Percentiles rank a stretch among this genome's conserved stretches.
phyloP scores from a whole-genome alignment of 345 rosid species.

The Gossypium ekmanianum region DNA sequence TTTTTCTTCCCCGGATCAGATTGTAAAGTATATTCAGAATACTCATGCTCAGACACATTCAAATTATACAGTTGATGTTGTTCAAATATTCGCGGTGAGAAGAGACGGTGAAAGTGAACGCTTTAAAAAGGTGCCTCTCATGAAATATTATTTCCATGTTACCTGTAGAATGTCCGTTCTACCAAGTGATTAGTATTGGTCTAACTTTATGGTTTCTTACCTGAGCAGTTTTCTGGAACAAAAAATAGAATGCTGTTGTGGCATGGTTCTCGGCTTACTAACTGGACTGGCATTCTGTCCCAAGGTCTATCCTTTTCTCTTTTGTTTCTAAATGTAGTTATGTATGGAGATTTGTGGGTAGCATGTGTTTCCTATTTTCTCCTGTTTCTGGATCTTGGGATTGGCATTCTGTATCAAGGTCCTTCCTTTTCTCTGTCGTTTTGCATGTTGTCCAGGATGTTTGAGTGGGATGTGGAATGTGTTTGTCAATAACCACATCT shows the following conservation, averaged over 20 bases:
- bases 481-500: constrained; percentile 11
- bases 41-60: constrained; percentile 93
- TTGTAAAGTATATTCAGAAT: constrained; percentile 65
- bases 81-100: constrained; percentile 60
- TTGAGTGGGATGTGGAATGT: neutral
- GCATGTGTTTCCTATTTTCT: neutral
- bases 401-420: constrained; percentile 92
- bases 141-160: neutral
- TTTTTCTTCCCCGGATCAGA: constrained; percentile 33
- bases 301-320: constrained; percentile 52
- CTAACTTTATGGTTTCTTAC: constrained; percentile 1
- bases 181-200: neutral
- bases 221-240: constrained; percentile 50
- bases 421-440: constrained; percentile 16
- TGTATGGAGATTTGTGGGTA: neutral
- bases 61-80: constrained; percentile 55
- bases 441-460: neutral
- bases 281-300: constrained; percentile 96
- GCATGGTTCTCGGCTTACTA: constrained; percentile 95
- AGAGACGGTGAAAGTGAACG: constrained; percentile 60
- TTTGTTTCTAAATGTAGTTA: constrained; percentile 9
- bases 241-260: constrained; percentile 82
- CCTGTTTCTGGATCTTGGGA: constrained; percentile 30
- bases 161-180: neutral
- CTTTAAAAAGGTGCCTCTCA: constrained; percentile 48